A percentile compares a stretch with the other conserved stretches of the same genome.
phyloP scores from a whole-genome alignment of 2,329 filamentous ascomycete species.

The Beauveria sp. region DNA sequence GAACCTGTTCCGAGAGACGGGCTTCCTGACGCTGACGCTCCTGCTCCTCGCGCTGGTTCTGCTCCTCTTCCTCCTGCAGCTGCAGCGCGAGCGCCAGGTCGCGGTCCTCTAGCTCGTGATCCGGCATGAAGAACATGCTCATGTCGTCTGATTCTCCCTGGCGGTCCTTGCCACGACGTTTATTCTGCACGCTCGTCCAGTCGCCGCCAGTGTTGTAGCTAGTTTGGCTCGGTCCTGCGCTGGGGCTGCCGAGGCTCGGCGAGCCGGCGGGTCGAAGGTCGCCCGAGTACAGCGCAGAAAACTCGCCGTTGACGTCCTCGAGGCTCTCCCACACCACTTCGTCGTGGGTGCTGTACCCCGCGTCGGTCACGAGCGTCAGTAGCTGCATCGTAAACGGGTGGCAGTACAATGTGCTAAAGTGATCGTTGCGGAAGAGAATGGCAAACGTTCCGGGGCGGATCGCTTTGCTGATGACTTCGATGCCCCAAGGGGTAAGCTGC shows the following conservation, averaged over 20 bases:
- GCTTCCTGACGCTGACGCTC: constrained; percentile 59
- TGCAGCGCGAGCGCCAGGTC: constrained; percentile 85
- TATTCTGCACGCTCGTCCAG: constrained; percentile 48
- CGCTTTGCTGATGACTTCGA: constrained; percentile 63
- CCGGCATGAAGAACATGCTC: constrained; percentile 22
- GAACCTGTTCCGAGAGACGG: constrained; percentile 60
- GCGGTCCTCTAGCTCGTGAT: constrained; percentile 68
- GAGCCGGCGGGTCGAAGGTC: constrained; percentile 81
- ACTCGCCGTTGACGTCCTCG: constrained; percentile 77
- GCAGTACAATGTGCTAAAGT: constrained; percentile 90
- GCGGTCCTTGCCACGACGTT: constrained; percentile 21
- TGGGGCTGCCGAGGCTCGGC: constrained; percentile 17
- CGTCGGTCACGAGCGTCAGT: constrained; percentile 83
- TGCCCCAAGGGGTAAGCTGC: constrained; percentile 75
- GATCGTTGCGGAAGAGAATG: constrained; percentile 93
- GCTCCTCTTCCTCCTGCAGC: constrained; percentile 89
- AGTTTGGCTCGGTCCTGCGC: constrained; percentile 13
- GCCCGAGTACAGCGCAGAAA: constrained; percentile 77
- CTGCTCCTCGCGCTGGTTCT: constrained; percentile 59
- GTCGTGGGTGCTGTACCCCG: constrained; percentile 78
- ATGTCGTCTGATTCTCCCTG: constrained; percentile 11
- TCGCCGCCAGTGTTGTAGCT: constrained; percentile 24
- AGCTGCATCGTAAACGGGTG: constrained; percentile 71
- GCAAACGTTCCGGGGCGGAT: constrained; percentile 73
- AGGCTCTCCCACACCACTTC: constrained; percentile 96